Evolutionary conservation across 73 alveolate genomes (phyloP).

Genomic region (Durusdinium trenchii): DNA sequence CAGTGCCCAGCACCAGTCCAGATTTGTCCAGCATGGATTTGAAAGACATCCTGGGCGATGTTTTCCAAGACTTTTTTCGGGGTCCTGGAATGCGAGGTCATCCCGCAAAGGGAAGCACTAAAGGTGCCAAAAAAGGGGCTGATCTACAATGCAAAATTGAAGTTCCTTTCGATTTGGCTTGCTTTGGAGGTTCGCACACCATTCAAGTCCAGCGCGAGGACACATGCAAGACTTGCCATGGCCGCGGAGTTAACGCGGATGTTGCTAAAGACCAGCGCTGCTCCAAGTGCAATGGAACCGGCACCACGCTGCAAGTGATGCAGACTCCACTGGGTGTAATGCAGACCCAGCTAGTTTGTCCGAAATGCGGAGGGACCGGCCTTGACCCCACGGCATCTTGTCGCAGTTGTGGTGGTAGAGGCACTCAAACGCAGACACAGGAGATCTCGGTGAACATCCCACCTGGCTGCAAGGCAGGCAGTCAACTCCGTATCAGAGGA

Average conservation of each 20-base stretch:
- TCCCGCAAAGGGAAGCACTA: neutral
- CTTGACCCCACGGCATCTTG: constrained; percentile 75
- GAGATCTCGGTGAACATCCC: constrained; percentile 90
- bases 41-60: constrained; percentile 76
- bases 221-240: constrained; percentile 54
- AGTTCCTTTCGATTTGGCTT: constrained; percentile 59
- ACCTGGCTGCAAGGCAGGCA: constrained; percentile 65
- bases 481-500: constrained; percentile 60
- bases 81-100: constrained; percentile 5
- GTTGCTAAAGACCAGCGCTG: constrained; percentile 46
- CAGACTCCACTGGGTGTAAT: constrained; percentile 87
- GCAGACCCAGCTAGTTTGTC: constrained; percentile 78
- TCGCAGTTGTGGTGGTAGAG: constrained; percentile 60
- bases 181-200: constrained; percentile 79
- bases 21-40: constrained; percentile 72
- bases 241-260: neutral
- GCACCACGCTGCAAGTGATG: constrained; percentile 46
- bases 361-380: constrained; percentile 72
- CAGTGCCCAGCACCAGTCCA: constrained; percentile 77
- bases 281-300: constrained; percentile 61
- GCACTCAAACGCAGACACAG: constrained; percentile 8
- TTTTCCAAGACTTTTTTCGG: constrained; percentile 36
- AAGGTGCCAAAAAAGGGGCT: constrained; percentile 63
- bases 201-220: constrained; percentile 69
- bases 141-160: constrained; percentile 76